Evolutionary conservation across 495 filamentous ascomycete species (phyloP).

Genomic region (Talaromyces liani): DNA sequence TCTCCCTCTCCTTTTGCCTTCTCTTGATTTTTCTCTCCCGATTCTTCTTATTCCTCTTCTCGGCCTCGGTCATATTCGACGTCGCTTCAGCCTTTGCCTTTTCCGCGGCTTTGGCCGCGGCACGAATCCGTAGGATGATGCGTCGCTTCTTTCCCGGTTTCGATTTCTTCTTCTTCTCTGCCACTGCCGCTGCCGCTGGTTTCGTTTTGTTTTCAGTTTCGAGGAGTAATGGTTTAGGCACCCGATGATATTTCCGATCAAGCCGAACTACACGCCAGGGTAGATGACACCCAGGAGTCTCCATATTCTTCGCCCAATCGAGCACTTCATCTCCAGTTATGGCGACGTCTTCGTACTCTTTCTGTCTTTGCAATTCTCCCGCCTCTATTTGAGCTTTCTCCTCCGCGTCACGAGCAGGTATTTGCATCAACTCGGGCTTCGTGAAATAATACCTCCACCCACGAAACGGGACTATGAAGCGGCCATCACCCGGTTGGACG

Average conservation of each 20-base stretch:
- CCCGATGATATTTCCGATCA: neutral
- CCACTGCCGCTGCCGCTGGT: neutral
- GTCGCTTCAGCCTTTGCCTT: slow-evolving; percentile 13
- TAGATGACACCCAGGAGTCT: slow-evolving; percentile 34
- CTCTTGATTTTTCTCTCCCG: slow-evolving; percentile 38
- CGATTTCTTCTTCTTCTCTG: slow-evolving; percentile 24
- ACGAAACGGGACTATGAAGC: slow-evolving; percentile 35
- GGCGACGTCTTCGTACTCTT: slow-evolving; percentile 34
- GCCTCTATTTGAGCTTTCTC: slow-evolving; percentile 11
- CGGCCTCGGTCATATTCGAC: slow-evolving; percentile 33
- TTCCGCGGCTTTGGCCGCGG: slow-evolving; percentile 2
- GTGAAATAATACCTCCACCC: slow-evolving; percentile 41
- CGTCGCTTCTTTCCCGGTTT: slow-evolving; percentile 44
- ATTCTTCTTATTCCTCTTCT: slow-evolving; percentile 41
- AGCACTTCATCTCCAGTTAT: slow-evolving; percentile 30
- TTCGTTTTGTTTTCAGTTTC: neutral
- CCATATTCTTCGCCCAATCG: slow-evolving; percentile 23
- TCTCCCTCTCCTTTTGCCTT: slow-evolving; percentile 36
- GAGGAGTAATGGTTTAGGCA: neutral
- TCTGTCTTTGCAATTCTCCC: slow-evolving; percentile 12
- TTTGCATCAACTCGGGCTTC: slow-evolving; percentile 21
- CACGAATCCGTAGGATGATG: slow-evolving; percentile 32
- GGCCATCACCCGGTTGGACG: slow-evolving; percentile 20
- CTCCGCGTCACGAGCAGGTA: slow-evolving; percentile 6
- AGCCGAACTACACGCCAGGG: slow-evolving; percentile 31